Base-by-base conservation (phyloP, 1,284 basidiomycete genomes). In the Irpex sp. region DNA sequence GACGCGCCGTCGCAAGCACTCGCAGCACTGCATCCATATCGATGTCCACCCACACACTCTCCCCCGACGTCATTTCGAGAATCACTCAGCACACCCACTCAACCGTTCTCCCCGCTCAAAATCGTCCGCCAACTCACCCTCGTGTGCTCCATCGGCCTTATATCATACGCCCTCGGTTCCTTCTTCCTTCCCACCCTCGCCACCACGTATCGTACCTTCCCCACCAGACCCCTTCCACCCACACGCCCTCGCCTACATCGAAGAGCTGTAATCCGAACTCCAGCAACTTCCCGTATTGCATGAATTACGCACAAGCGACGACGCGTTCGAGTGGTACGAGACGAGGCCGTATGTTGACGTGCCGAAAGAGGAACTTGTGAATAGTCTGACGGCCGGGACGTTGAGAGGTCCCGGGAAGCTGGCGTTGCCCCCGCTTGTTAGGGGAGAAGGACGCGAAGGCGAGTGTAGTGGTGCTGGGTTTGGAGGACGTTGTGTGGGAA, bases 401-500 rank as follows among this genome's bases (percentile, higher is more conserved):
- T 82, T 98, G 21, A 81, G 88, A 26, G 96, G 95, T 0, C 93
- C 95, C n/a, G 92, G 93, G 8, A 91, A 87, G 76, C 81, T 97
- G 4, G 92, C 93, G 0, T 74, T 96, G 58, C 80, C 84, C 19
- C 93, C 94, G 1, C 70, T 97, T 2, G 84, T 93, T 5, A 83
- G 94, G 17, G 17, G 4, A 3, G 70, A 79, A 79, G 63, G 92
- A 97, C 75, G 92, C 94, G 73, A 82, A 79, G 7, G 89, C 94
- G 76, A 84, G 84, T 5, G 72, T 87, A 63, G 81, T 87, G 11
- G 78, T 97, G 31, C 65, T 94, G 1, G 96, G 98, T 73, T 80
- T 97, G 6, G 96, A 97, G 1, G 44, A 89, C 88, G 4, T 71
- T 98, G 58, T 98, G 96, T 72, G 94, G 93, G 2, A 94, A 97